These are phyloP conservation scores for Decorospora gaudefroyi DNA, from an alignment of 2,329 filamentous ascomycete genomes.

Conservation along the genomic window DNA sequence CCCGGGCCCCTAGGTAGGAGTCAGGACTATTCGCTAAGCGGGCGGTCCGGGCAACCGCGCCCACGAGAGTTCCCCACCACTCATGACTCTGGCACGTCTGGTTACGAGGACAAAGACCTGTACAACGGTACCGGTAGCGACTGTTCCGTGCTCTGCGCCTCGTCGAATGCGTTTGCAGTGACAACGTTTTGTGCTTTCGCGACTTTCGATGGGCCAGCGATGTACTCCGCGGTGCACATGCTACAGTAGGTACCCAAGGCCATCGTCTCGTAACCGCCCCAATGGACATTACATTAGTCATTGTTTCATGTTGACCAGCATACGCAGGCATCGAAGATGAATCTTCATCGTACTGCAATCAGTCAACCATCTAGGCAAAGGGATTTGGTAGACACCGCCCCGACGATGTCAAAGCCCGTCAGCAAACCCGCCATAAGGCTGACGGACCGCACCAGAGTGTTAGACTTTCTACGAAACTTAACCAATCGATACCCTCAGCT, in stretches of 20 bases:
- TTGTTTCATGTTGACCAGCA: conserved; percentile 6
- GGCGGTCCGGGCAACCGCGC: too few relatives aligned
- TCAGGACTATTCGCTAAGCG: too few relatives aligned
- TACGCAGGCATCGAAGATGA: conserved; percentile 1
- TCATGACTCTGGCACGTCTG: conserved; percentile 2
- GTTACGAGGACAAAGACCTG: background rate
- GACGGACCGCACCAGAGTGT: conserved; percentile 12
- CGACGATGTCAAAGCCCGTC: conserved; percentile 12
- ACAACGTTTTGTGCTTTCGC: background rate
- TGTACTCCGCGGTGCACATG: too few relatives aligned
- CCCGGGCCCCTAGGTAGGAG: too few relatives aligned
- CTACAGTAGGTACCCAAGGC: too few relatives aligned
- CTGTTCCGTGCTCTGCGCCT: conserved; percentile 9
- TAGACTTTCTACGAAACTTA: background rate
- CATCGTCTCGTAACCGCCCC: background rate
- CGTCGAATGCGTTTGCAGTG: background rate
- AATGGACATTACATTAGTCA: background rate
- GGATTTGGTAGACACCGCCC: conserved; percentile 21
- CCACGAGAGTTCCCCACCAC: conserved; percentile 10
- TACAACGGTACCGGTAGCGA: conserved; percentile 6
- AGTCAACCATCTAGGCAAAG: too few relatives aligned
- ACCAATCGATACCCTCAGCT: conserved; percentile 23
- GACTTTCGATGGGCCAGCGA: too few relatives aligned
- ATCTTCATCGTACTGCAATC: background rate
- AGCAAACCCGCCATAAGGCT: conserved; percentile 21